Evolutionary conservation across 257 asterid species (phyloP), one percentile per base, ranked within the genome.

Genomic region (Handroanthus guayacan): DNA sequence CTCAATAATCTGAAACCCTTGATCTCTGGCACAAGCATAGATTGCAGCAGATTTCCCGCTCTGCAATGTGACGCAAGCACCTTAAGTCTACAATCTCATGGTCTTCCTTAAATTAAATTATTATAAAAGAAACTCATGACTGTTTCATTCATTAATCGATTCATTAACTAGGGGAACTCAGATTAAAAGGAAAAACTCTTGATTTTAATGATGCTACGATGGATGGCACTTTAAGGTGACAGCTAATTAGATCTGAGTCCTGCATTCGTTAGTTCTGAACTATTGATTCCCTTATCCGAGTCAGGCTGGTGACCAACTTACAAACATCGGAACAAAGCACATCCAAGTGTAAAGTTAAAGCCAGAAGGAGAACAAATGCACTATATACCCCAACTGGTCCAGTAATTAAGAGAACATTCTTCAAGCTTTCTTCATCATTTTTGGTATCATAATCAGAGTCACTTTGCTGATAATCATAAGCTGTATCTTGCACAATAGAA

Each of bases 11-110:
- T 91, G 97, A 83, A 95, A 95, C 58, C 99, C 97, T 82, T 93
- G 92, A 85, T 95, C 99, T 84, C 86, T 86, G 50, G 99, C 98
- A 86, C 97, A 95, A 54, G 99, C 96, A 82, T 91, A 95, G 65
- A 95, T 90, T 81, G 99, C 93, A 80, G 99, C 98, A 69, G 99
- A 93, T 86, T 95, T 95, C 79, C 99, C 99, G 82, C 98, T 85
- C 99, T 95, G 85, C 86, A 80, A 76, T 57, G 45, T 67, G 72
- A 56, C 69, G 68, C 74, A 74, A 67, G 79, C 67, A 57, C 67
- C 69, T 60, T 75, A 69, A 80, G 67, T 79, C 72, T 69, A 43
- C 69, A 84, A 61, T 38, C 9, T 9, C 60, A 68, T 36, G 6
- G 45, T 5, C 5, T 70, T 50, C 34, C 52, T 52, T 1, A 39